A percentile compares a stretch with the other conserved stretches of the same genome.
Evolutionary conservation across 345 rosid species (phyloP).

Genomic region (Pistacia integerrima): DNA sequence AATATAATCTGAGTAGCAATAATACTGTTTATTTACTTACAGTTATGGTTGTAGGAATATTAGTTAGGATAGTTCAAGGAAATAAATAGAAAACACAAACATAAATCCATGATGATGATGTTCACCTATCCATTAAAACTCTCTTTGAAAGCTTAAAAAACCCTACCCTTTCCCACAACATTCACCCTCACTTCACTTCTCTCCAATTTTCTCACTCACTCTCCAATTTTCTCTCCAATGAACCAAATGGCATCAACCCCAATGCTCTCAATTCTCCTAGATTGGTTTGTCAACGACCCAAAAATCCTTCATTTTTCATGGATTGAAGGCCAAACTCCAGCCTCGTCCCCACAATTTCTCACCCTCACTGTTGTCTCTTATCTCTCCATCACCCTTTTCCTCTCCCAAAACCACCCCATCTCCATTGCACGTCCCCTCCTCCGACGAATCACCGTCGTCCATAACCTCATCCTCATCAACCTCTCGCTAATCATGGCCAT

Average conservation of each 20-base stretch:
- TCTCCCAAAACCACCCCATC: not conserved
- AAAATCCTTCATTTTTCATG: conserved; percentile 41
- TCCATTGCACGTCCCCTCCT: not conserved
- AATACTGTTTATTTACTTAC: too few species aligned
- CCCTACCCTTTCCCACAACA: not conserved
- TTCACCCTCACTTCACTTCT: not conserved
- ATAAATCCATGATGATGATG: not conserved
- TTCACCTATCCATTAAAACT: not conserved
- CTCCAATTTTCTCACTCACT: not conserved
- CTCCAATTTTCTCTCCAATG: not conserved
- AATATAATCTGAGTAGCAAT: not conserved
- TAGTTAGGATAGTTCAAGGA: not conserved
- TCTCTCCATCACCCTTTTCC: conserved; percentile 35
- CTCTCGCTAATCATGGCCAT: conserved; percentile 45
- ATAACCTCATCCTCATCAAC: conserved; percentile 36
- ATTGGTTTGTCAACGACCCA: conserved; percentile 44
- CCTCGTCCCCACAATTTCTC: conserved; percentile 41
- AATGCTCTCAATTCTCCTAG: conserved; percentile 6
- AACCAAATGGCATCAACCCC: not conserved
- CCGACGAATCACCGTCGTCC: conserved; percentile 32
- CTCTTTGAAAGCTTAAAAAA: not conserved
- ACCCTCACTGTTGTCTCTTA: conserved; percentile 27
- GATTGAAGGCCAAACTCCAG: conserved; percentile 32
- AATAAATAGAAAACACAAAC: not conserved
- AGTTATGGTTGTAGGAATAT: not conserved